Evolutionary conservation across 2,329 filamentous ascomycete species (phyloP).

Genomic region (Aspergillus fumigatus): DNA sequence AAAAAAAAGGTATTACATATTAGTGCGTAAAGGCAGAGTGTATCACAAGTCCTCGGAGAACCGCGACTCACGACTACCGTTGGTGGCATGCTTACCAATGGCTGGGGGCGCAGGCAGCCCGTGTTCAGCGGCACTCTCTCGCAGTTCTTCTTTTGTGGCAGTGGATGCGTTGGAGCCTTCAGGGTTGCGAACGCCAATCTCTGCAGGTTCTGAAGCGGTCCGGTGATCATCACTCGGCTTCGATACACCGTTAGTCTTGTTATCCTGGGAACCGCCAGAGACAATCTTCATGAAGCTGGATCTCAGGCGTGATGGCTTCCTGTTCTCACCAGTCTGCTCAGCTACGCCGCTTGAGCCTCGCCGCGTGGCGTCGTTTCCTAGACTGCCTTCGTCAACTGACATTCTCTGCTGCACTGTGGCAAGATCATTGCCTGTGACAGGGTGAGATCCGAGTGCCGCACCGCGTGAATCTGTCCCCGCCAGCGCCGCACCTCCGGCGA

Average conservation of each 20-base stretch:
- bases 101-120: conserved; percentile 26
- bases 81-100: conserved; percentile 20
- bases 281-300: conserved; percentile 25
- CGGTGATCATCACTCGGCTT: conserved; percentile 1
- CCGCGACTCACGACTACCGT: conserved; percentile 29
- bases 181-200: conserved; percentile 1
- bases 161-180: conserved; percentile 8
- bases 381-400: conserved; percentile 10
- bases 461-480: conserved; percentile 14
- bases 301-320: conserved; percentile 23
- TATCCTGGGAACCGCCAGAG: conserved; percentile 16
- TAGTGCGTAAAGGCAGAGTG: conserved; percentile 1
- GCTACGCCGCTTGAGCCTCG: conserved; percentile 10
- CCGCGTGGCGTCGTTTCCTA: conserved; percentile 11
- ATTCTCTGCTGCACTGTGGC: conserved; percentile 11
- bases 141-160: conserved; percentile 21
- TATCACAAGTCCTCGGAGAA: conserved; percentile 36
- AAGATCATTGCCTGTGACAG: conserved; percentile 23
- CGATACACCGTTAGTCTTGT: conserved; percentile 15
- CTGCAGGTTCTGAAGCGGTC: conserved; percentile 8
- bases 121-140: conserved; percentile 27
- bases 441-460: conserved; percentile 30
- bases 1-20: conserved; percentile 5
- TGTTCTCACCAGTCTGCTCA: conserved; percentile 9
- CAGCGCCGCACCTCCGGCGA: conserved; percentile 18